Conservation (phyloP, 805 yeast species). For the Vanderwaltozyma tropicalis region DNA sequence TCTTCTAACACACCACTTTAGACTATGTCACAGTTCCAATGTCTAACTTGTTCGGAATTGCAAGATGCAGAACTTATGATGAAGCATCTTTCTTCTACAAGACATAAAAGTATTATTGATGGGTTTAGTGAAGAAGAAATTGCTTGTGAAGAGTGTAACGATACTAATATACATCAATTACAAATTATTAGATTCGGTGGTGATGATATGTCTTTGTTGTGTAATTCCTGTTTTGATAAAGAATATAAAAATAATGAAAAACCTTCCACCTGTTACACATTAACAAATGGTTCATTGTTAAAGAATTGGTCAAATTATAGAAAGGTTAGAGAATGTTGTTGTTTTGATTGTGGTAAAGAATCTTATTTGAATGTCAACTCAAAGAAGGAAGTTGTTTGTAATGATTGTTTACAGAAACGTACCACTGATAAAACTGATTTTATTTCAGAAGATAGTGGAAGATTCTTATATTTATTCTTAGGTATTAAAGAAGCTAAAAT, state of each 20-base stretch:
- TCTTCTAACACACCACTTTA: not conserved
- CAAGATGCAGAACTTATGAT: conserved; percentile 33
- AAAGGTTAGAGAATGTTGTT: conserved; percentile 41
- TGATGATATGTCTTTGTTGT: conserved; percentile 41
- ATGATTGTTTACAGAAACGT: conserved; percentile 30
- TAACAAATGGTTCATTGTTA: conserved; percentile 47
- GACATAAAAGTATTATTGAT: conserved; percentile 40
- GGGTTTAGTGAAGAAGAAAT: conserved; percentile 32
- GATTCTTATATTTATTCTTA: conserved; percentile 36
- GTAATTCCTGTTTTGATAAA: conserved; percentile 36
- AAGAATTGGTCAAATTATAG: conserved; percentile 37
- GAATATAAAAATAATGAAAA: conserved; percentile 28
- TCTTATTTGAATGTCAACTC: conserved; percentile 30
- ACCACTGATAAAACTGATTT: conserved; percentile 14
- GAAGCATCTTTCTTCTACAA: conserved; percentile 42
- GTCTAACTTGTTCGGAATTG: conserved; percentile 36
- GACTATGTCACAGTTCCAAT: conserved; percentile 26
- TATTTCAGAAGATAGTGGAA: conserved; percentile 38
- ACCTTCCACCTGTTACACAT: conserved; percentile 40
- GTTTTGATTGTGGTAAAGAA: conserved; percentile 37
- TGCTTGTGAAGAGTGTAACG: conserved; percentile 47
- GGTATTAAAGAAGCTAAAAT: conserved; percentile 35
- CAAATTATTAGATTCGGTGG: conserved; percentile 44
- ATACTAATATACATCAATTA: conserved; percentile 43
- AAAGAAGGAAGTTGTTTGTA: conserved; percentile 31